phyloP scores from a whole-genome alignment of 352 stramenopile species.

The Phytophthora sansomeana region DNA sequence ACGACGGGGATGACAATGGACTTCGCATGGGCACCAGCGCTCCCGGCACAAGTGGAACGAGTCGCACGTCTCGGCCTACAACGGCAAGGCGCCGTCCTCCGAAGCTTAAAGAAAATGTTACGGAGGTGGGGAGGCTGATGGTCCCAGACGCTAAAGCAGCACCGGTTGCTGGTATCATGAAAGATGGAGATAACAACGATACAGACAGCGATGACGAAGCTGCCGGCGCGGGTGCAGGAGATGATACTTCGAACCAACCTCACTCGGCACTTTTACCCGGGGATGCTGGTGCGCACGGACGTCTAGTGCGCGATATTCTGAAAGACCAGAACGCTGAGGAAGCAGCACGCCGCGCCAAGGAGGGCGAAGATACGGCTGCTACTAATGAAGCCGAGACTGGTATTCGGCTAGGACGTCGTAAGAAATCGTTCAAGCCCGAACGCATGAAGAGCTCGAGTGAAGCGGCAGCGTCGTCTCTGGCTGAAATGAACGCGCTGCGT shows the following conservation, averaged over 20 bases:
- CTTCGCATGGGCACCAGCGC: conserved; percentile 25
- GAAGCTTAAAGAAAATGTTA: conserved; percentile 91
- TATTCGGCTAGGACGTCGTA: conserved; percentile 74
- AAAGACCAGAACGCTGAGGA: conserved; percentile 83
- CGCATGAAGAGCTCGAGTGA: conserved; percentile 64
- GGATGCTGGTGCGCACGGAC: conserved; percentile 63
- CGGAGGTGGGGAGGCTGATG: conserved; percentile 70
- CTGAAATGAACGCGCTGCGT: conserved; percentile 84
- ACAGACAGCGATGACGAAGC: conserved; percentile 77
- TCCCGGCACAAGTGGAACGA: conserved; percentile 68
- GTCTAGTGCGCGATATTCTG: conserved; percentile 85
- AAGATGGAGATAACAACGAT: conserved; percentile 80
- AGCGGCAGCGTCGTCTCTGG: conserved; percentile 62
- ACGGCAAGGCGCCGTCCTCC: conserved; percentile 87
- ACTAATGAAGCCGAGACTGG: conserved; percentile 73
- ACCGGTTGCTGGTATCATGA: conserved; percentile 81
- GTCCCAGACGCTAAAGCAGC: conserved; percentile 86
- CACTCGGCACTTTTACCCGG: conserved; percentile 42
- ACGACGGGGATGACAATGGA: conserved; percentile 46
- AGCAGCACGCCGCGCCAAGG: conserved; percentile 66
- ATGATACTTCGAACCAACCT: conserved; percentile 35
- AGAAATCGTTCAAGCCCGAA: conserved; percentile 83
- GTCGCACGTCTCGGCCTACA: conserved; percentile 76
- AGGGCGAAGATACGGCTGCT: conserved; percentile 67
- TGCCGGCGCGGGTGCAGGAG: conserved; percentile 20